phyloP scores from a whole-genome alignment of 2,329 filamentous ascomycete species.

The Fusarium poae region DNA sequence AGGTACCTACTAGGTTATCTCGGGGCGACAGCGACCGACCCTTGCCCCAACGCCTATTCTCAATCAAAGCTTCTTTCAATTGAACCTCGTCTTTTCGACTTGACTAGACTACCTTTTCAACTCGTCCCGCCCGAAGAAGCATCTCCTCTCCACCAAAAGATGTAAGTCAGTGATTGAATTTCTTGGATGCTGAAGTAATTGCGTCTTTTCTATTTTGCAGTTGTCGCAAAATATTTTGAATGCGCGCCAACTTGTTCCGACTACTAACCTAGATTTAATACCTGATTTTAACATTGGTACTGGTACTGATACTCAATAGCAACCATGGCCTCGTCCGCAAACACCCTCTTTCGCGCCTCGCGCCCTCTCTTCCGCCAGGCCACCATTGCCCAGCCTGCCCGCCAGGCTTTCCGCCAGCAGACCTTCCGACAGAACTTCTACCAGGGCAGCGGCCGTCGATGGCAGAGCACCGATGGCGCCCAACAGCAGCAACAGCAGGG shows the following conservation, averaged over 20 bases:
- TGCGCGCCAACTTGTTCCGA: slow-evolving; percentile 8
- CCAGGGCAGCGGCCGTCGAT: slow-evolving; percentile 64
- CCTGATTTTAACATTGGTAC: slow-evolving; percentile 19
- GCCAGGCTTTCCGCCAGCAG: slow-evolving; percentile 65
- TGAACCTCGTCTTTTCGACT: slow-evolving; percentile 27
- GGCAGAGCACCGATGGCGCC: slow-evolving; percentile 74
- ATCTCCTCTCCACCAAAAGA: slow-evolving; percentile 14
- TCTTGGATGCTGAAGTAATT: slow-evolving; percentile 4
- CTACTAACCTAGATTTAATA: slow-evolving; percentile 3
- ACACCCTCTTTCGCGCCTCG: slow-evolving; percentile 65
- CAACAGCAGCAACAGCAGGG: slow-evolving; percentile 58
- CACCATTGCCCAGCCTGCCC: slow-evolving; percentile 66
- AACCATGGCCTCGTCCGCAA: slow-evolving; percentile 62
- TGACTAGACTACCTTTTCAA: slow-evolving; percentile 1
- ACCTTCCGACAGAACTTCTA: slow-evolving; percentile 59
- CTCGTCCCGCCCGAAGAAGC: slow-evolving; percentile 7
- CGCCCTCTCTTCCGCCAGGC: slow-evolving; percentile 69
- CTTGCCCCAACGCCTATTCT: slow-evolving; percentile 38
- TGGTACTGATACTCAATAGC: slow-evolving; percentile 19
- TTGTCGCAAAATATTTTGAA: slow-evolving; percentile 7
- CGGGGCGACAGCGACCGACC: slow-evolving; percentile 40
- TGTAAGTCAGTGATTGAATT: slow-evolving; percentile 25
- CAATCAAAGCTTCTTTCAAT: slow-evolving; percentile 35
- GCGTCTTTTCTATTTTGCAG: neutral
- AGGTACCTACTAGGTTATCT: slow-evolving; percentile 30